A percentile compares a stretch with the other conserved stretches of the same genome.
Evolutionary conservation across 2,329 filamentous ascomycete species (phyloP).

Genomic region (Pezicula carpinea): DNA sequence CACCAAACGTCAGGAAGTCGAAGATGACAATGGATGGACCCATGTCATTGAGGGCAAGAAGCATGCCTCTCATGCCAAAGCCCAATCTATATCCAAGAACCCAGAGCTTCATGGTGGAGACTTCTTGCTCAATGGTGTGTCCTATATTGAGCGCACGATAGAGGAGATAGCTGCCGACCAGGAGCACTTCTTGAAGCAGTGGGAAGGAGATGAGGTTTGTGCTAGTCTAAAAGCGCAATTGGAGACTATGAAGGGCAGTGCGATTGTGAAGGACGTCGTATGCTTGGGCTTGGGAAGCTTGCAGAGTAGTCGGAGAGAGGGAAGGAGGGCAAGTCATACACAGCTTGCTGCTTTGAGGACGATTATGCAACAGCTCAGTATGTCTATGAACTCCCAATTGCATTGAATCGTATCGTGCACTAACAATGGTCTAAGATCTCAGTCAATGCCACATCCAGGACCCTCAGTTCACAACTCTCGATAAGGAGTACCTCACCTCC

Average conservation of each 20-base stretch:
- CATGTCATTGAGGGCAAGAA: slow-evolving; percentile 25
- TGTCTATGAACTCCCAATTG: neutral
- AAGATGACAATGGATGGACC: slow-evolving; percentile 29
- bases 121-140: slow-evolving; percentile 21
- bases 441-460: slow-evolving; percentile 20
- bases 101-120: slow-evolving; percentile 19
- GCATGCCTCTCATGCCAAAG: slow-evolving; percentile 1
- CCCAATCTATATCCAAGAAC: slow-evolving; percentile 5
- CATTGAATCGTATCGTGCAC: no score
- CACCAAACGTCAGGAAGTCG: slow-evolving; percentile 25
- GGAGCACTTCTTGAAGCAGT: slow-evolving; percentile 19
- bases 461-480: slow-evolving; percentile 26
- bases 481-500: slow-evolving; percentile 23
- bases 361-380: slow-evolving; percentile 18
- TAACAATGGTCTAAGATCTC: neutral
- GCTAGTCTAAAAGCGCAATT: slow-evolving; percentile 9
- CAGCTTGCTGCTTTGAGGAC: slow-evolving; percentile 27
- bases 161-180: slow-evolving; percentile 24
- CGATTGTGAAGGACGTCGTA: slow-evolving; percentile 20
- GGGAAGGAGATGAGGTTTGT: slow-evolving; percentile 20
- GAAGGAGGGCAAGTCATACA: slow-evolving; percentile 21
- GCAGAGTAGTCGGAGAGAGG: slow-evolving; percentile 24
- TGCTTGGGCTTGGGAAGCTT: slow-evolving; percentile 28
- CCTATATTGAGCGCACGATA: slow-evolving; percentile 24
- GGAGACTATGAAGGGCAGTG: neutral